These are phyloP conservation scores for Gillenia trifoliata DNA, from an alignment of 306 rosid genomes.

Conservation along the genomic window DNA sequence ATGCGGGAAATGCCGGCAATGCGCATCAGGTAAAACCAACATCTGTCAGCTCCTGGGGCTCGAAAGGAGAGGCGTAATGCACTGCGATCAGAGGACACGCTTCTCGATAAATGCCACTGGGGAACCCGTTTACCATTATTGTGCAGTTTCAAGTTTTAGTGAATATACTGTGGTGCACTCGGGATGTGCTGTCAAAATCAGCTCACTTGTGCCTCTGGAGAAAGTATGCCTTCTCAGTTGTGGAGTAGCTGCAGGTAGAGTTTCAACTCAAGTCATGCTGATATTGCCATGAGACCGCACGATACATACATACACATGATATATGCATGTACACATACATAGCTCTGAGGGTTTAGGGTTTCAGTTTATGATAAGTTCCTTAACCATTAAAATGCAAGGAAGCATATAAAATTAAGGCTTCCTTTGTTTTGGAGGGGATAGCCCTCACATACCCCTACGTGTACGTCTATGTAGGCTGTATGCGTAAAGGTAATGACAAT, in stretches of 20 bases:
- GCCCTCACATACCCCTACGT: neutral
- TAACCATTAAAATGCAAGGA: neutral
- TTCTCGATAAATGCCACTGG: slow-evolving; percentile 60
- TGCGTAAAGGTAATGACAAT: neutral
- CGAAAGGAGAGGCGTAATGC: slow-evolving; percentile 90
- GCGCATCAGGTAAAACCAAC: slow-evolving; percentile 81
- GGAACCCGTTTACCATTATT: slow-evolving; percentile 80
- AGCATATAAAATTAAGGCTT: neutral
- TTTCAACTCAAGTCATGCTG: neutral
- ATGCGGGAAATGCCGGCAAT: slow-evolving; percentile 65
- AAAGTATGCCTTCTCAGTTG: slow-evolving; percentile 88
- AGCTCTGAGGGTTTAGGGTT: neutral
- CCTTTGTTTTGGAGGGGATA: neutral
- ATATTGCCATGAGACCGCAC: neutral
- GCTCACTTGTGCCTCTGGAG: slow-evolving; percentile 62
- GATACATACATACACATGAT: neutral
- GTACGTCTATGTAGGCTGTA: too few relatives aligned
- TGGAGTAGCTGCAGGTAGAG: slow-evolving; percentile 91
- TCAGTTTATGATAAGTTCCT: neutral
- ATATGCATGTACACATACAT: neutral
- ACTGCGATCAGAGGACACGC: slow-evolving; percentile 86
- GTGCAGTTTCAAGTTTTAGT: slow-evolving; percentile 96
- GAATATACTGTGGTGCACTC: slow-evolving; percentile 88
- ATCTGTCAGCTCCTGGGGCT: slow-evolving; percentile 75
- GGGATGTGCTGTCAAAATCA: slow-evolving; percentile 91